Conservation (phyloP, 2,329 filamentous ascomycete genomes). For the Scopulariopsis brevicaulis region DNA sequence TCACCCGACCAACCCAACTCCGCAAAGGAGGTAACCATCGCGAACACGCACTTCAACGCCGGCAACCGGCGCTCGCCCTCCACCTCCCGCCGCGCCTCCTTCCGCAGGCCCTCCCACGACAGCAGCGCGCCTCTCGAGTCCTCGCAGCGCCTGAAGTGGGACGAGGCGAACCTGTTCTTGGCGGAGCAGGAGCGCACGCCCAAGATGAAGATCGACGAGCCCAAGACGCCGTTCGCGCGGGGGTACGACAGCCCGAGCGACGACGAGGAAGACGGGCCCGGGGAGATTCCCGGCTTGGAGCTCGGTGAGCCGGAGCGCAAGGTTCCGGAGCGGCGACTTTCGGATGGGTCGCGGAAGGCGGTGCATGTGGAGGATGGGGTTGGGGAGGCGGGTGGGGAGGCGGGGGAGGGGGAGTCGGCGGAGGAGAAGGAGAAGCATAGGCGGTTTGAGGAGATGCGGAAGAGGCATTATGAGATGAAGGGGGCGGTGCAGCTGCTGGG, state of each 20-base stretch:
- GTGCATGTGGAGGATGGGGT: conserved; percentile 61
- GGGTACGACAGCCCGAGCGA: conserved; percentile 87
- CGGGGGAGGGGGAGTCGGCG: conserved; percentile 42
- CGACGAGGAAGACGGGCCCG: conserved; percentile 41
- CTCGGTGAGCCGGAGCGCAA: conserved; percentile 85
- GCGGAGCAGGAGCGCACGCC: conserved; percentile 91
- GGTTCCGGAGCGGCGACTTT: conserved; percentile 50
- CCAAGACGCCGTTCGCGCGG: conserved; percentile 91
- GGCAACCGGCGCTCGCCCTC: conserved; percentile 75
- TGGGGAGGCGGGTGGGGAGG: conserved; percentile 32
- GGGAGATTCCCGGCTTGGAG: conserved; percentile 81
- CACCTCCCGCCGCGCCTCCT: conserved; percentile 4
- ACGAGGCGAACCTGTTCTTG: conserved; percentile 94
- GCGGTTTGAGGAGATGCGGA: conserved; percentile 82
- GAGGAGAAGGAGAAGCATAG: conserved; percentile 87
- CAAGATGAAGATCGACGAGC: conserved; percentile 98
- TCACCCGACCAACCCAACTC: conserved; percentile 21
- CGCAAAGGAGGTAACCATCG: conserved; percentile 81
- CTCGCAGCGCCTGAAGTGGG: conserved; percentile 84
- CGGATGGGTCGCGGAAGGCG: conserved; percentile 80
- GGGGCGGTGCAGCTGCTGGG: conserved; percentile 82
- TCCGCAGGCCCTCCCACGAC: conserved; percentile 64
- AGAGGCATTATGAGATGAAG: conserved; percentile 98
- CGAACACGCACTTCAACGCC: conserved; percentile 91
- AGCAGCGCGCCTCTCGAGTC: conserved; percentile 38